Base-by-base conservation (phyloP, 257 asterid genomes). In the Nicotiana attenuata region DNA sequence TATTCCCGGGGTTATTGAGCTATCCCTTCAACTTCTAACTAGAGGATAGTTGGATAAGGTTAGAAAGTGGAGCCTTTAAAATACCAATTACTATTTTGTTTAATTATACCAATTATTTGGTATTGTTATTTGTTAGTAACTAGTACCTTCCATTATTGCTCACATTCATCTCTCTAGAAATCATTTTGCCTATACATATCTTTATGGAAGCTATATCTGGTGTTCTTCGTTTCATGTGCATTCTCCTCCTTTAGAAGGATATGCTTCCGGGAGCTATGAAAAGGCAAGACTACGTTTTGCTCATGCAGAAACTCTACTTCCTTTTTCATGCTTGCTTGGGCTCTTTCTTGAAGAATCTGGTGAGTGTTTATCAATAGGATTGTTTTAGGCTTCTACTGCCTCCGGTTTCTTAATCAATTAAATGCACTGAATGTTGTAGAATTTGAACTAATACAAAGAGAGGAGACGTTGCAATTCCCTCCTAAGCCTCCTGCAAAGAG, bases 311-410 rank as follows among this genome's bases (percentile, higher is more conserved):
- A 96, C 99, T 28, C 89, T 96, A 84, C 97, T 94, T 85, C 99
- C 99, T 10, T 96, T 96, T 92, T 93, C 99, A 82, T 96, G 99
- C 91, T 91, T 96, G 90, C 87, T 96, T 24, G 99, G 99, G 31
- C 92, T 96, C 87, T 94, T 91, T 89, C 98, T 96, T 61, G 92
- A 94, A 77, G 93, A 84, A 86, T 80, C 95, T 47, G 98, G 99
- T 91, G 83, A 90, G 92, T 86, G 59, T 20, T 81, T 81, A 75
- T 64, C 66, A 24, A 16, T 67, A 55, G 78, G 35, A 75, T 82
- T 67, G 5, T 53, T 57, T 10, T 60, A 76, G 52, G 15, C 29
- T 76, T 69, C 45, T 65, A 17, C 69, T 67, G 26, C 80, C 10
- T 75, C 57, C 26, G 57, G 55, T 64, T n/a, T 69, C 82, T 68